These are phyloP conservation scores for Ophiorrhiza pumila DNA, from an alignment of 257 asterid species.

Conservation along the genomic window DNA sequence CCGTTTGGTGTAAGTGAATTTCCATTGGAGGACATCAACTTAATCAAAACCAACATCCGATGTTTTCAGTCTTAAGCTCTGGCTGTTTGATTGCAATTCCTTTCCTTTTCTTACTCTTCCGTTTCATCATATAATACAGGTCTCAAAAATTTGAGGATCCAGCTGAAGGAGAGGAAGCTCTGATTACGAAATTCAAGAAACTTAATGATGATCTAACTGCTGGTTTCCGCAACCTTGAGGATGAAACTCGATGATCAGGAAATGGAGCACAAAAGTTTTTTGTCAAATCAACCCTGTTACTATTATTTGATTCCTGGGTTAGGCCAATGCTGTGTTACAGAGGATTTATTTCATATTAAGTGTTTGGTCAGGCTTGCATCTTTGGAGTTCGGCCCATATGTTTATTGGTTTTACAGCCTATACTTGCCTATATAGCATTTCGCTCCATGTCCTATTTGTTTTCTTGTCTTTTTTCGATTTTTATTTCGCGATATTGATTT, in stretches of 20 bases:
- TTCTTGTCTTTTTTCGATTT: no score
- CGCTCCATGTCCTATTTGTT: neutral
- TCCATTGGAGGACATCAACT: conserved; percentile 5
- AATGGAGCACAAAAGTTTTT: neutral
- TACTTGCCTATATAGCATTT: neutral
- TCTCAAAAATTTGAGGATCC: conserved; percentile 99
- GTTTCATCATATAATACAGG: conserved; percentile 35
- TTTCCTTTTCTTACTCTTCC: neutral
- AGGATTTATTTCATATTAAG: neutral
- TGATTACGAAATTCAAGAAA: conserved; percentile 76
- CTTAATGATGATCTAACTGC: conserved; percentile 82
- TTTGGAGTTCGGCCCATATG: neutral
- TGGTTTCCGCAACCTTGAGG: conserved; percentile 98
- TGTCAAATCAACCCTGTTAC: neutral
- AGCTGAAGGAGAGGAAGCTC: conserved; percentile 86
- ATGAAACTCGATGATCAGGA: conserved; percentile 65
- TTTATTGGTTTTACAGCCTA: no score
- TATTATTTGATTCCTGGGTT: neutral
- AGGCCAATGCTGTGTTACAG: neutral
- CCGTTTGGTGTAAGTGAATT: conserved; percentile 86
- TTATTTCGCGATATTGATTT: neutral
- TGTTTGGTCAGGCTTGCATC: neutral
- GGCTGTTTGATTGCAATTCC: neutral
- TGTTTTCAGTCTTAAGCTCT: conserved; percentile 1
- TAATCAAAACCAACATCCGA: neutral